phyloP scores from a whole-genome alignment of 148 eudicot species.

The Suaeda aralocaspica region DNA sequence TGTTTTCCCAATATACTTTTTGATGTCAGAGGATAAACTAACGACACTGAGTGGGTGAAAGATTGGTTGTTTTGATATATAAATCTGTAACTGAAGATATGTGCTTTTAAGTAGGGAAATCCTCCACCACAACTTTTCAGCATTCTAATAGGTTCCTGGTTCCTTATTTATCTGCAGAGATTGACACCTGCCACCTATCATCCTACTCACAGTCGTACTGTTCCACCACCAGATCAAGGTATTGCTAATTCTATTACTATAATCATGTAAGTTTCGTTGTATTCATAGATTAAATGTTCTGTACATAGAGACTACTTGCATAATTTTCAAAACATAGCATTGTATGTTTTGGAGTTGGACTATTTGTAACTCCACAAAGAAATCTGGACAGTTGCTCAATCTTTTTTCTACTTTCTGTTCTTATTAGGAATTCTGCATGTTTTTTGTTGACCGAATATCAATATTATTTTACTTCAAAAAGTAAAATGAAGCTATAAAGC shows the following conservation, averaged over 20 bases:
- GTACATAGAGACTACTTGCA: background rate
- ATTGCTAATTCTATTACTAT: conserved; percentile 6
- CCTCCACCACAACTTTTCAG: conserved; percentile 1
- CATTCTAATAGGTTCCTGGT: background rate
- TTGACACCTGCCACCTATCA: conserved; percentile 61
- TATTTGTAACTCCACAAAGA: too few relatives aligned
- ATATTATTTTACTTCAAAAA: too few relatives aligned
- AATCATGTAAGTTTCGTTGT: background rate
- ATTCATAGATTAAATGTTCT: background rate
- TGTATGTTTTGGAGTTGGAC: too few relatives aligned
- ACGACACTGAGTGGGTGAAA: background rate
- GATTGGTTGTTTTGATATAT: background rate
- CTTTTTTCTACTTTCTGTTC: background rate
- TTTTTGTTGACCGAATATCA: too few relatives aligned
- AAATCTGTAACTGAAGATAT: background rate
- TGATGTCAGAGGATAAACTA: background rate
- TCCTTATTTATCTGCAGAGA: conserved; percentile 36
- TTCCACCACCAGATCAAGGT: conserved; percentile 90
- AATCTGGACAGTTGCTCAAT: background rate
- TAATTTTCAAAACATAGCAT: background rate
- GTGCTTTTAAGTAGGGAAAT: background rate
- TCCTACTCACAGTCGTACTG: conserved; percentile 77
- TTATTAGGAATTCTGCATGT: background rate
- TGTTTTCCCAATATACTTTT: background rate
- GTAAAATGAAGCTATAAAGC: too few relatives aligned